Evolutionary conservation across 2,329 filamentous ascomycete species (phyloP).

Genomic region (Hypoxylon sp.): DNA sequence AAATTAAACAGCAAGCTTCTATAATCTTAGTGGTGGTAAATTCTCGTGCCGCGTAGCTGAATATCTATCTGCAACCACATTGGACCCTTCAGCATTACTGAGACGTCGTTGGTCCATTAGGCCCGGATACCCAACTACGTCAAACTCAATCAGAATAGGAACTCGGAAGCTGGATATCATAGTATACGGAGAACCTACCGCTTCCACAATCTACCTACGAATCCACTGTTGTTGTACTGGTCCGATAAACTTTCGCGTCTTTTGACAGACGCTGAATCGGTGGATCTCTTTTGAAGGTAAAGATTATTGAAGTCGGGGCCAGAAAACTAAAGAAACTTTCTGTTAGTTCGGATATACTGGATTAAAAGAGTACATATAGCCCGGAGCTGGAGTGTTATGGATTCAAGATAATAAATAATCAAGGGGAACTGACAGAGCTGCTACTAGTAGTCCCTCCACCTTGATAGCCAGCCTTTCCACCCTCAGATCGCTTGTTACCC

Average conservation of each 20-base stretch:
- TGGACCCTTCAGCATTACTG: not conserved
- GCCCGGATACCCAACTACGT: constrained; percentile 24
- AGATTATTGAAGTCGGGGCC: constrained; percentile 35
- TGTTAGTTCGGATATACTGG: not conserved
- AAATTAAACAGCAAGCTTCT: not conserved
- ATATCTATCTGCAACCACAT: not conserved
- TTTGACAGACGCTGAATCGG: constrained; percentile 20
- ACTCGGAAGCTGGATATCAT: not conserved
- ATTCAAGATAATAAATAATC: not conserved
- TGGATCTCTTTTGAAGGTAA: constrained; percentile 30
- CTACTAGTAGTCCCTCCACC: constrained; percentile 16
- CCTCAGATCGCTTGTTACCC: constrained; percentile 21
- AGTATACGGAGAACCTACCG: constrained; percentile 17
- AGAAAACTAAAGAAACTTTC: constrained; percentile 13
- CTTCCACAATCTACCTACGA: constrained; percentile 30
- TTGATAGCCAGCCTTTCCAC: constrained; percentile 31
- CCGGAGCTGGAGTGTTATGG: too few relatives aligned
- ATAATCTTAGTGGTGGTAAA: not conserved
- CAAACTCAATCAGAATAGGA: not conserved
- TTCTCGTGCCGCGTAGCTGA: not conserved
- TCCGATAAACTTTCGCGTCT: constrained; percentile 35
- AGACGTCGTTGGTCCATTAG: not conserved
- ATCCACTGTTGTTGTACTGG: constrained; percentile 25
- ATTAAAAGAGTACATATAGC: not conserved
- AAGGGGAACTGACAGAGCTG: constrained; percentile 17